These are phyloP conservation scores for Andrographis paniculata DNA, from an alignment of 305 asterid genomes.

Conservation along the genomic window DNA sequence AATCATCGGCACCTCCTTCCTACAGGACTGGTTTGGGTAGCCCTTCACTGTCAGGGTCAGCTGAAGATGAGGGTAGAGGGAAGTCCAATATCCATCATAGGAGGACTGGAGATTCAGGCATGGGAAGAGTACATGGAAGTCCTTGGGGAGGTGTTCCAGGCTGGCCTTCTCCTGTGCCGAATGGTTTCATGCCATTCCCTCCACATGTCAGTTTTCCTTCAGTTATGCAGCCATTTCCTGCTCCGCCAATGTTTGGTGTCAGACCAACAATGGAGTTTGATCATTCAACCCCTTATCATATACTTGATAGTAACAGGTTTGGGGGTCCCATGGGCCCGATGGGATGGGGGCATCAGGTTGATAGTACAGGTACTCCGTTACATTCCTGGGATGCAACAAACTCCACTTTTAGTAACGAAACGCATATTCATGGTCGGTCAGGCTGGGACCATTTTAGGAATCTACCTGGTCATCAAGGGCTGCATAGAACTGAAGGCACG, in stretches of 20 bases:
- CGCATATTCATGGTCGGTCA: conserved; percentile 68
- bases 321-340: conserved; percentile 68
- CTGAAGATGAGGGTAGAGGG: conserved; percentile 68
- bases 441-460: conserved; percentile 74
- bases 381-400: conserved; percentile 72
- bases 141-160: conserved; percentile 86
- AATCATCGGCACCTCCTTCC: conserved; percentile 41
- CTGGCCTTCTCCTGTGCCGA: conserved; percentile 85
- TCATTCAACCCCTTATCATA: conserved; percentile 67
- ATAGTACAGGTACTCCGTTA: conserved; percentile 54
- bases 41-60: conserved; percentile 43
- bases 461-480: conserved; percentile 42
- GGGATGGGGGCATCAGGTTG: conserved; percentile 78
- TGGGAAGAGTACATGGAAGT: conserved; percentile 72
- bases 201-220: conserved; percentile 31
- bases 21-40: conserved; percentile 59
- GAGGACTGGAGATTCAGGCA: conserved; percentile 60
- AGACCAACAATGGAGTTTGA: conserved; percentile 72
- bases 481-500: conserved; percentile 43
- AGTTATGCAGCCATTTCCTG: conserved; percentile 79
- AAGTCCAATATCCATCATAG: conserved; percentile 67
- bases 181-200: conserved; percentile 89
- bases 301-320: conserved; percentile 69
- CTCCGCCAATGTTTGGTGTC: conserved; percentile 67
- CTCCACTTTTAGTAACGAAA: conserved; percentile 58